Percentiles rank a stretch among this genome's conserved stretches.
Conservation (phyloP, 2,329 filamentous ascomycete genomes). For the Fusarium decemcellulare region DNA sequence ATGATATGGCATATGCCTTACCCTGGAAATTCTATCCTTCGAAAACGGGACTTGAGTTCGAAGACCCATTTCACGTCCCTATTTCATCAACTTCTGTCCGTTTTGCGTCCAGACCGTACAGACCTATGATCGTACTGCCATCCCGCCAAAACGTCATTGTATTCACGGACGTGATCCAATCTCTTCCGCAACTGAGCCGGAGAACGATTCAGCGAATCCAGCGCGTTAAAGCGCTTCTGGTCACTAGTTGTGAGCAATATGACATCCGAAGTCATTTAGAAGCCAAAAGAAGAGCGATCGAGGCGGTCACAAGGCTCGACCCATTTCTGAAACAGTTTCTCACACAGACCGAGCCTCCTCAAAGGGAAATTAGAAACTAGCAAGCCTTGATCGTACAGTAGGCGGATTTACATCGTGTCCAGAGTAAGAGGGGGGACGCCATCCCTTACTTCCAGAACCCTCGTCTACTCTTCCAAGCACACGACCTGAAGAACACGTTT, state of each 20-base stretch:
- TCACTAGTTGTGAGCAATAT: not conserved
- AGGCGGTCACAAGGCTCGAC: not conserved
- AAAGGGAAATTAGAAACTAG: not conserved
- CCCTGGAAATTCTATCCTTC: not conserved
- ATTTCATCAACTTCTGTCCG: not conserved
- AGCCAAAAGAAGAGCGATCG: not conserved
- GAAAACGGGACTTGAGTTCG: not conserved
- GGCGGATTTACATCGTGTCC: not conserved
- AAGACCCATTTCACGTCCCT: not conserved
- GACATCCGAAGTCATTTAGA: not conserved
- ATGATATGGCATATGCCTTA: not conserved
- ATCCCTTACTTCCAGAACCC: not conserved
- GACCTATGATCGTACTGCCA: not conserved
- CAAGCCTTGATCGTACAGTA: not conserved
- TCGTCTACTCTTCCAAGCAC: not conserved
- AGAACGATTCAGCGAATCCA: not conserved
- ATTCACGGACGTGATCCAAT: not conserved
- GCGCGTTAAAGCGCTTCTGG: not conserved
- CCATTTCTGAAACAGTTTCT: not conserved
- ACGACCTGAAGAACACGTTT: conserved; percentile 10
- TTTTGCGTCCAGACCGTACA: not conserved
- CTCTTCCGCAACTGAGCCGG: not conserved
- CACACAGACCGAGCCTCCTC: not conserved
- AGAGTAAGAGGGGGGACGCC: not conserved
- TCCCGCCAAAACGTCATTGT: not conserved